Base-by-base conservation (phyloP, 192 early-diverging fungal species). In the Paraglomus brasilianum region DNA sequence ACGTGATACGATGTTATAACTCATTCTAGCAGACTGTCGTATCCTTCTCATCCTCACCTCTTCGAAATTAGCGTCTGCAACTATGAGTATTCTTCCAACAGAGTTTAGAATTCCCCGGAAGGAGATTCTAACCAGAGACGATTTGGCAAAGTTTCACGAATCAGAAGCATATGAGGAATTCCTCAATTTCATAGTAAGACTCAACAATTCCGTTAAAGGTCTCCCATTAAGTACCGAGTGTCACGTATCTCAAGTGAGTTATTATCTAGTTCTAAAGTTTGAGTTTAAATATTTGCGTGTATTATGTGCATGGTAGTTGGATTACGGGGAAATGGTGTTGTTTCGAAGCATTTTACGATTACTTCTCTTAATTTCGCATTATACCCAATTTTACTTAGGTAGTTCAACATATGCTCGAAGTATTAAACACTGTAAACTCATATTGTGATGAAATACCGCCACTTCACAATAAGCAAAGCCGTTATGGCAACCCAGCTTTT, bases 401-500 rank as follows among this genome's bases (percentile, higher is more conserved):
- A 24, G 76, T 92, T n/a, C 66, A 77, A 45, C 75, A 80, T 15
- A 83, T 97, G 38, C 38, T 93, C 19, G 72, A 76, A 3, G 52
- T 91, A 1, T 76, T 97, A n/a, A 89, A 92, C 62, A 75, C 75
- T 0, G 69, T 95, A 11, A 80, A 84, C 39, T 65, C 83, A 11
- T 82, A 82, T 69, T 80, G 82, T 45, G 74, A 82, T 41, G 85
- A 89, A 17, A 90, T 92, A 10, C 82, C 83, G 46, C 92, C 95
- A 10, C 80, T 88, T 6, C 83, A 92, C 55, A 89, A 89, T 45
- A 80, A 82, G 59, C 88, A 87, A 65, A 86, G 89, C 64, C 83
- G 96, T 4, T 98, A 97, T 71, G 96, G 96, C 38, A 98, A 98
- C 82, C 90, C 92, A n/a, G 87, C 93, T 2, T 98, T 97, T 78